A percentile compares a stretch with the other conserved stretches of the same genome.
These are phyloP conservation scores for Xylariaceae sp. DNA, from an alignment of 2,329 filamentous ascomycete genomes.

Conservation along the genomic window DNA sequence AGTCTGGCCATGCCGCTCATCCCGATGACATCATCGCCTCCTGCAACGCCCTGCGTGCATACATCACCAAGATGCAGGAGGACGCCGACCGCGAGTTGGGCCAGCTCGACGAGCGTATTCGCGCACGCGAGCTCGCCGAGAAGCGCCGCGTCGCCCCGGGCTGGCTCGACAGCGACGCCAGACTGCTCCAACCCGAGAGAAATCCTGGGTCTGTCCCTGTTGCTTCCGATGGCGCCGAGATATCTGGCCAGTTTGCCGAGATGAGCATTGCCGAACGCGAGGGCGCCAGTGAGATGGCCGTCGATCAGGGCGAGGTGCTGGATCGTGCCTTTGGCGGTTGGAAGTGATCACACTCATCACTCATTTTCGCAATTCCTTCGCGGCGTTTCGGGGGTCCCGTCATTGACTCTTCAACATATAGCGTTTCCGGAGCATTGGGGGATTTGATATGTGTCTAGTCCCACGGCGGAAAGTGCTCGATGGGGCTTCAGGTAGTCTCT, in stretches of 20 bases:
- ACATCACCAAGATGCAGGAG: slow-evolving; percentile 65
- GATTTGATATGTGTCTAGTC: too few relatives aligned
- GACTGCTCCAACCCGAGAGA: slow-evolving; percentile 65
- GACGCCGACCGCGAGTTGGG: slow-evolving; percentile 65
- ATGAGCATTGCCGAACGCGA: slow-evolving; percentile 26
- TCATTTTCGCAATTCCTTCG: too few relatives aligned
- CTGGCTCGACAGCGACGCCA: slow-evolving; percentile 72
- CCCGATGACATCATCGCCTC: slow-evolving; percentile 81
- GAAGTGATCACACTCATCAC: slow-evolving; percentile 8
- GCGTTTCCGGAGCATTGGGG: too few relatives aligned
- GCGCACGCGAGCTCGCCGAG: slow-evolving; percentile 67
- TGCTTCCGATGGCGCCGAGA: slow-evolving; percentile 7
- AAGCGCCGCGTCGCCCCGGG: slow-evolving; percentile 76
- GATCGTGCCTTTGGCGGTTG: slow-evolving; percentile 53
- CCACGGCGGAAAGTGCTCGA: too few relatives aligned
- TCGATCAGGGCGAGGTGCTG: slow-evolving; percentile 52
- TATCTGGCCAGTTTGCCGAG: slow-evolving; percentile 25
- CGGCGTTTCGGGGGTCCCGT: too few relatives aligned
- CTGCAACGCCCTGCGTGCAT: slow-evolving; percentile 72
- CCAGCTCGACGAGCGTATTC: slow-evolving; percentile 65
- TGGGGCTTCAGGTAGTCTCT: too few relatives aligned
- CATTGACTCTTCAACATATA: too few relatives aligned
- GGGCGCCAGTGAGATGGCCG: slow-evolving; percentile 36
- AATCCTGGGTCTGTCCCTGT: slow-evolving; percentile 20
- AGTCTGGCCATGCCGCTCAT: slow-evolving; percentile 76